A percentile compares a stretch with the other conserved stretches of the same genome.
Conservation (phyloP, 331 rosid species). For the Malus hybrid region DNA sequence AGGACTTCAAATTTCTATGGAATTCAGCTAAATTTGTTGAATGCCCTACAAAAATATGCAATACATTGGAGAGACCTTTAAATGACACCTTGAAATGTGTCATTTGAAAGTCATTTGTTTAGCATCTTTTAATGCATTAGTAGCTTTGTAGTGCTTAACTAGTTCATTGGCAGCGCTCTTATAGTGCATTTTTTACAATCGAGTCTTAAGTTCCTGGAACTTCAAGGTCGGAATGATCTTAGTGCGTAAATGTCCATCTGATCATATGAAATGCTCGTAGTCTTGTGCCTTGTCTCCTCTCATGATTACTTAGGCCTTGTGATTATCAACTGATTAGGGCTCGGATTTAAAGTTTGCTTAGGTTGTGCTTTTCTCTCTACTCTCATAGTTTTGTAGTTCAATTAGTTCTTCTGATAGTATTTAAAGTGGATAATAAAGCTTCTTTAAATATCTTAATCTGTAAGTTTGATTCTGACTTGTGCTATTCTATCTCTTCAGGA, state of each 20-base stretch:
- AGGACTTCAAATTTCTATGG: neutral
- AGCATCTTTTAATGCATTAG: neutral
- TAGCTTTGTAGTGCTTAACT: neutral
- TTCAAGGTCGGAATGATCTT: neutral
- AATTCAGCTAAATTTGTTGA: neutral
- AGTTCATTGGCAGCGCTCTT: neutral
- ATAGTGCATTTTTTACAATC: neutral
- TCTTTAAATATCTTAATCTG: neutral
- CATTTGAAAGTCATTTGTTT: neutral
- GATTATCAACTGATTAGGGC: neutral
- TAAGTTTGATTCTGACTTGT: neutral
- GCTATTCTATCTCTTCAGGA: conserved; percentile 21
- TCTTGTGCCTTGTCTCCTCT: neutral
- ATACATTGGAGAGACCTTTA: neutral
- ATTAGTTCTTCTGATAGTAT: neutral
- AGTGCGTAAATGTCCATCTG: neutral
- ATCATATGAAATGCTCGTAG: neutral
- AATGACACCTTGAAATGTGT: neutral
- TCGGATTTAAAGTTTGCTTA: neutral
- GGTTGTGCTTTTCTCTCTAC: neutral
- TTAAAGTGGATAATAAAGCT: too few relatives aligned
- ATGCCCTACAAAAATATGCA: neutral
- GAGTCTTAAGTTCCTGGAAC: neutral
- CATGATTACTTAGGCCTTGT: neutral
- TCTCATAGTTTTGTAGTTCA: neutral